phyloP scores from a whole-genome alignment of 805 yeast genomes.

The Candida ortonii region DNA sequence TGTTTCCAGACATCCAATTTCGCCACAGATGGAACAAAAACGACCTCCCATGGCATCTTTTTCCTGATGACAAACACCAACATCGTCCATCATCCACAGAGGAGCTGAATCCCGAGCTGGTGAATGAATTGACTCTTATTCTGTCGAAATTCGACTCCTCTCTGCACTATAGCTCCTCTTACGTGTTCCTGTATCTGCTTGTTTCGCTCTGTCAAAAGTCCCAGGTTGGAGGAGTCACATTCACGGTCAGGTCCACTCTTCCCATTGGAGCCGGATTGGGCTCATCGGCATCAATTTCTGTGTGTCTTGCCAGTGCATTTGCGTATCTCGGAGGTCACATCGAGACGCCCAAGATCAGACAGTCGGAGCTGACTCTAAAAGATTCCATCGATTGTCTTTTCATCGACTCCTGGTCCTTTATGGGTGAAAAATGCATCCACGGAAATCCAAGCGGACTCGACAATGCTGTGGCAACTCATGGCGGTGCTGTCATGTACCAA shows the following conservation, averaged over 20 bases:
- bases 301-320: constrained; percentile 76
- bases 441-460: constrained; percentile 97
- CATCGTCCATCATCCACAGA: constrained; percentile 38
- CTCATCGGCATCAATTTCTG: constrained; percentile 87
- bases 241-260: constrained; percentile 72
- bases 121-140: constrained; percentile 43
- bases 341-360: constrained; percentile 33
- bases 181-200: constrained; percentile 79
- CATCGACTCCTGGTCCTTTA: constrained; percentile 81
- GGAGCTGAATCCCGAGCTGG: constrained; percentile 59
- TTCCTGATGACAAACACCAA: constrained; percentile 23
- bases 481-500: constrained; percentile 92
- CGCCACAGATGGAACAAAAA: constrained; percentile 57
- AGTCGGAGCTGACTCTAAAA: constrained; percentile 34
- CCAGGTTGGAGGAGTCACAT: constrained; percentile 49
- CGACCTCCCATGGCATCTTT: constrained; percentile 60
- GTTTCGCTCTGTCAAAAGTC: constrained; percentile 49
- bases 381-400: constrained; percentile 47
- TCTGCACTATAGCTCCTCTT: constrained; percentile 73
- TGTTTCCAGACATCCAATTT: constrained; percentile 81
- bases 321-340: constrained; percentile 58
- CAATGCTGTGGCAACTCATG: constrained; percentile 92
- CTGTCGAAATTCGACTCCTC: constrained; percentile 48
- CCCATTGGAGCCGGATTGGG: constrained; percentile 98
- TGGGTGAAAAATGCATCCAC: constrained; percentile 94